These are phyloP conservation scores for Podosphaera aphanis DNA, from an alignment of 2,329 filamentous ascomycete genomes.

Conservation along the genomic window DNA sequence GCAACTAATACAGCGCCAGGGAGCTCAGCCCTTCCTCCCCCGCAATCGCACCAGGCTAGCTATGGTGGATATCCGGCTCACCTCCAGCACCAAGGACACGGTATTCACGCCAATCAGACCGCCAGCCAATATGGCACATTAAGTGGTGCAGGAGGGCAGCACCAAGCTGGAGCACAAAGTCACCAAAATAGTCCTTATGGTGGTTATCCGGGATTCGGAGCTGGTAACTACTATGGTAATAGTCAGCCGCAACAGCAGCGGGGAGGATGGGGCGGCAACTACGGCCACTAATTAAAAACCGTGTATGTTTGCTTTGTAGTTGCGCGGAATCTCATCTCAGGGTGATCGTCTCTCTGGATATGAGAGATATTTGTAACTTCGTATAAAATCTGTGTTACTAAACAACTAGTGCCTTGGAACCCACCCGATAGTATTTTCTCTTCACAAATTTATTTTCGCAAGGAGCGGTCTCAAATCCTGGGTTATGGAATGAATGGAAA, in stretches of 20 bases:
- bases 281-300: slow-evolving; percentile 15
- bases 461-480: background rate
- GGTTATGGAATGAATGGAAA: background rate
- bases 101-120: slow-evolving; percentile 16
- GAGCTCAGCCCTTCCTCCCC: slow-evolving; percentile 14
- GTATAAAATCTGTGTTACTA: slow-evolving; percentile 14
- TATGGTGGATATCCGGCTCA: slow-evolving; percentile 17
- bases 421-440: slow-evolving; percentile 4
- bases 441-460: background rate
- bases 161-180: slow-evolving; percentile 21
- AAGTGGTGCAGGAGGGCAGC: slow-evolving; percentile 25
- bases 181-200: slow-evolving; percentile 21
- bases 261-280: slow-evolving; percentile 26
- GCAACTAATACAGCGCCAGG: slow-evolving; percentile 16
- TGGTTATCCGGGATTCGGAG: slow-evolving; percentile 22
- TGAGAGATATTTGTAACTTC: slow-evolving; percentile 9
- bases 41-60: slow-evolving; percentile 15
- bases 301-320: slow-evolving; percentile 6
- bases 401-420: slow-evolving; percentile 7
- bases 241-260: slow-evolving; percentile 17
- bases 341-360: slow-evolving; percentile 8
- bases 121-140: slow-evolving; percentile 18
- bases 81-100: slow-evolving; percentile 16
- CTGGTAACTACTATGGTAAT: slow-evolving; percentile 18
- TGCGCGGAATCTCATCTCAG: slow-evolving; percentile 11